phyloP scores from a whole-genome alignment of 176 grass and related monocot genomes.

The Hsuehochloa calcarea region DNA sequence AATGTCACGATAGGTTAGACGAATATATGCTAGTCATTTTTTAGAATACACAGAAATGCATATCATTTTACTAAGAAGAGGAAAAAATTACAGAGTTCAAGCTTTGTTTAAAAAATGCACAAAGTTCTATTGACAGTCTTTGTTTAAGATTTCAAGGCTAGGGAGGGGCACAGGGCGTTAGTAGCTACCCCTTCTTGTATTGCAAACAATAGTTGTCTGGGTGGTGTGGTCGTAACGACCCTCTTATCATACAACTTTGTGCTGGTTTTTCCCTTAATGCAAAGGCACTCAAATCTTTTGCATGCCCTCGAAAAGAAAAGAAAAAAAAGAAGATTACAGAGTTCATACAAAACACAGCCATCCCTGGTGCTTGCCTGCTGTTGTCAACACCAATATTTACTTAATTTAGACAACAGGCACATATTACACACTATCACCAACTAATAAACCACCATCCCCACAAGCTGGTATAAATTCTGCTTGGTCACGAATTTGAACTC shows the following conservation, averaged over 20 bases:
- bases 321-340: too few species aligned
- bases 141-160: too few species aligned
- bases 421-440: background rate
- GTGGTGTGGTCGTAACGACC: too few species aligned
- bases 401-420: background rate
- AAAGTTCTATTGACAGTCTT: too few species aligned
- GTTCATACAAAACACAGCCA: background rate
- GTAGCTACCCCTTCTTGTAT: too few species aligned
- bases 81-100: background rate
- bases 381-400: background rate
- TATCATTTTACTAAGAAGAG: background rate
- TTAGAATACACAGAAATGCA: background rate
- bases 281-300: too few species aligned
- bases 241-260: too few species aligned
- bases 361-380: background rate
- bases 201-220: too few species aligned
- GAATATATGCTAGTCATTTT: background rate
- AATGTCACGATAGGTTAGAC: background rate
- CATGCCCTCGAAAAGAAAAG: too few species aligned
- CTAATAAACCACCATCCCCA: background rate
- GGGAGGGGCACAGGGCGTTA: too few species aligned
- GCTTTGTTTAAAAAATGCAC: too few species aligned
- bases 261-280: too few species aligned
- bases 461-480: background rate
- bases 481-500: background rate